Evolutionary conservation across 1,139 yeast genomes (phyloP).

Genomic region (Taphrina deformans): DNA sequence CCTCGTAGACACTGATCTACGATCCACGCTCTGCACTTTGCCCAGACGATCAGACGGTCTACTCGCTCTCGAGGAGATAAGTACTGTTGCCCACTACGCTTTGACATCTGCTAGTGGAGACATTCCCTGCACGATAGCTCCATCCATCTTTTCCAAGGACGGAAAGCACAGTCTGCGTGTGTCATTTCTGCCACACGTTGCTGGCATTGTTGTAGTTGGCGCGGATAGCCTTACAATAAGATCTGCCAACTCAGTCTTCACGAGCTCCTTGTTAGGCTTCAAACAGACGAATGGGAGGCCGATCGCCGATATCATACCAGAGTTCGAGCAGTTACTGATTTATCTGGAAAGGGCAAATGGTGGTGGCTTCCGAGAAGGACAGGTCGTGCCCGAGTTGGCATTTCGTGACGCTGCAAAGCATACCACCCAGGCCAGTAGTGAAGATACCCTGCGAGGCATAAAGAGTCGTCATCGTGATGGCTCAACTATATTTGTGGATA

Average conservation of each 20-base stretch:
- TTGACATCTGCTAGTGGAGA: constrained; percentile 2
- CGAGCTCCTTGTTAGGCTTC: constrained; percentile 75
- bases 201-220: constrained; percentile 77
- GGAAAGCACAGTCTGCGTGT: constrained; percentile 44
- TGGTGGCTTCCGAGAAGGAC: constrained; percentile 40
- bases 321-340: constrained; percentile 50
- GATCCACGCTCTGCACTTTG: constrained; percentile 13
- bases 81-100: not conserved
- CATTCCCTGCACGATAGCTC: constrained; percentile 21
- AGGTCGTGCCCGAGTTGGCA: constrained; percentile 25
- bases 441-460: constrained; percentile 21
- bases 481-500: constrained; percentile 61
- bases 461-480: constrained; percentile 73
- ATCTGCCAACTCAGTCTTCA: constrained; percentile 75
- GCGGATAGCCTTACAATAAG: constrained; percentile 52
- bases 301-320: constrained; percentile 64
- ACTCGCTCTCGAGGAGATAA: constrained; percentile 7
- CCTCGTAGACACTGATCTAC: constrained; percentile 3
- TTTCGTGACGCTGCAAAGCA: constrained; percentile 36
- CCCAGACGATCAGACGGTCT: constrained; percentile 8
- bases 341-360: constrained; percentile 55
- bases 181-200: constrained; percentile 79
- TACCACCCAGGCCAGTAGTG: constrained; percentile 23
- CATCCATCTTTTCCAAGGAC: constrained; percentile 33
- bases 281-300: constrained; percentile 55